These are phyloP conservation scores for Colletotrichum echinochloae DNA, from an alignment of 2,329 filamentous ascomycete species.

Conservation along the genomic window DNA sequence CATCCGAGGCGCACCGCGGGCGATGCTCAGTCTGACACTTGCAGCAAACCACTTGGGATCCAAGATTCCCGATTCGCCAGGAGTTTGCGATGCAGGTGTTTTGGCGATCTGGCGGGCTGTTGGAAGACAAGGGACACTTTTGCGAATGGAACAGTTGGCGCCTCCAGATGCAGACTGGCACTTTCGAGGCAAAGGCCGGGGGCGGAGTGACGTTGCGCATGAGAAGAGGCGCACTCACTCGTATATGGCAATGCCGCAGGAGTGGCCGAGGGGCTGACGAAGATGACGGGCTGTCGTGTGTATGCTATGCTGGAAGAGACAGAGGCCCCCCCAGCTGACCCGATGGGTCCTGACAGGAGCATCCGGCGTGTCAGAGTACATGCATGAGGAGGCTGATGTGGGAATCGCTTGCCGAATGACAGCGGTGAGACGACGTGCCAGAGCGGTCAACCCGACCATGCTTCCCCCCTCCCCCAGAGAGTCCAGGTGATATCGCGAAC, in stretches of 20 bases:
- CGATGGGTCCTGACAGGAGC: slow-evolving; percentile 8
- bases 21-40: slow-evolving; percentile 2
- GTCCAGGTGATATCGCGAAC: background rate
- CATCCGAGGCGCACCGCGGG: slow-evolving; percentile 13
- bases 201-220: slow-evolving; percentile 25
- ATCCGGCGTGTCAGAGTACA: background rate
- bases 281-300: slow-evolving; percentile 10
- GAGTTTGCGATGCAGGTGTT: background rate
- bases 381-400: slow-evolving; percentile 18
- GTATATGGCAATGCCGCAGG: slow-evolving; percentile 21
- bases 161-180: background rate
- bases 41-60: slow-evolving; percentile 4
- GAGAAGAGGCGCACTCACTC: slow-evolving; percentile 22
- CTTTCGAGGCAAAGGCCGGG: slow-evolving; percentile 12
- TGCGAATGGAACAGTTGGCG: background rate
- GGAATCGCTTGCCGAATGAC: slow-evolving; percentile 10
- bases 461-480: background rate
- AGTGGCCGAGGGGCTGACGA: slow-evolving; percentile 29
- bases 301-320: background rate
- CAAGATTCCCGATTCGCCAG: background rate
- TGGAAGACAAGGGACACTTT: slow-evolving; percentile 1
- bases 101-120: slow-evolving; percentile 1
- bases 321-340: slow-evolving; percentile 13
- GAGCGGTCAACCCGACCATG: slow-evolving; percentile 9
- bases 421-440: slow-evolving; percentile 22